Conservation (phyloP, 2,329 filamentous ascomycete species). For the Pseudopithomyces chartarum region DNA sequence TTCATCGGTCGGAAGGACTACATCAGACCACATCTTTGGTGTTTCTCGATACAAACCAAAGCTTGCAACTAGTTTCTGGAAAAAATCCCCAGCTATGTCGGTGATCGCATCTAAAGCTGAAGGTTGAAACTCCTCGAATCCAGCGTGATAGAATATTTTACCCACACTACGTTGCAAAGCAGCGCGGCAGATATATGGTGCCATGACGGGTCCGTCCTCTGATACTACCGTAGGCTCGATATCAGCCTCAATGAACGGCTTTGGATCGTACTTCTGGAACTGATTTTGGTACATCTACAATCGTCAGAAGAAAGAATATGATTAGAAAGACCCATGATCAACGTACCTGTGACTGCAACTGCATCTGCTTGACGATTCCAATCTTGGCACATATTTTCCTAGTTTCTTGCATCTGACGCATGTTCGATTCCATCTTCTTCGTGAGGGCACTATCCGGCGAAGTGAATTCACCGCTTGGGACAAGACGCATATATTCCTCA, state of each 20-base stretch:
- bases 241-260: conserved; percentile 85
- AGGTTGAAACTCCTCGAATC: conserved; percentile 96
- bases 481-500: conserved; percentile 80
- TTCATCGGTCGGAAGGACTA: conserved; percentile 27
- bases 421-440: conserved; percentile 85
- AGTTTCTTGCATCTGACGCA: conserved; percentile 95
- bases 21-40: conserved; percentile 70
- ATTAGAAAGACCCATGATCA: conserved; percentile 3
- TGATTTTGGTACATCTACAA: conserved; percentile 91
- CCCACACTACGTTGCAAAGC: conserved; percentile 89
- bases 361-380: conserved; percentile 98
- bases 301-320: neutral
- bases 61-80: conserved; percentile 78
- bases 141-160: conserved; percentile 93
- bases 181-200: conserved; percentile 77
- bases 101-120: conserved; percentile 90
- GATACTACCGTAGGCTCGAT: conserved; percentile 87
- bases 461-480: conserved; percentile 75
- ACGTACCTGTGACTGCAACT: conserved; percentile 88
- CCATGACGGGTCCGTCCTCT: conserved; percentile 87
- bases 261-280: conserved; percentile 93
- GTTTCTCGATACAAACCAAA: conserved; percentile 83
- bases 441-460: conserved; percentile 75
- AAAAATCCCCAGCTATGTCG: conserved; percentile 87
- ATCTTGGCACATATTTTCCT: conserved; percentile 96